phyloP scores from a whole-genome alignment of 1,284 basidiomycete genomes.

The Laetiporus sulphureus region DNA sequence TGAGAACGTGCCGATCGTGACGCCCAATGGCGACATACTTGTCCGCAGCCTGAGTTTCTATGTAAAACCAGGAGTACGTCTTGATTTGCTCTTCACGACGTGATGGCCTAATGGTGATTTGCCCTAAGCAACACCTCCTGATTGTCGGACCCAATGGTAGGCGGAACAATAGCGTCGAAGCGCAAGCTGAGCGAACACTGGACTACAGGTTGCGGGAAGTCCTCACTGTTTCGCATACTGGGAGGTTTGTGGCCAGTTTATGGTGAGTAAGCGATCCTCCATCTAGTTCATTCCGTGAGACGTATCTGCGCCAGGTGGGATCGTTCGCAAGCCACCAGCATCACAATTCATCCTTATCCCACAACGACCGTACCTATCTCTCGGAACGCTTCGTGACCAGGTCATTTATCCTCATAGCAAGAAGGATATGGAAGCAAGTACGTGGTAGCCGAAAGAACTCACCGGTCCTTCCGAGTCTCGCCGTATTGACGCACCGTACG shows the following conservation, averaged over 20 bases:
- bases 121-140: conserved; percentile 72
- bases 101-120: not conserved
- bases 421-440: conserved; percentile 67
- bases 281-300: not conserved
- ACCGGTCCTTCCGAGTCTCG: too few relatives aligned
- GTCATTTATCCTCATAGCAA: conserved; percentile 84
- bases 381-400: conserved; percentile 93
- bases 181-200: conserved; percentile 1
- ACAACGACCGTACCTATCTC: conserved; percentile 89
- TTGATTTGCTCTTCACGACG: conserved; percentile 3
- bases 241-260: conserved; percentile 98
- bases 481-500: too few relatives aligned
- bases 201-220: conserved; percentile 83
- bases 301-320: conserved; percentile 69
- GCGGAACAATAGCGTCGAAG: conserved; percentile 4
- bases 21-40: conserved; percentile 92
- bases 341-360: conserved; percentile 93
- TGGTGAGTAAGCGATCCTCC: conserved; percentile 33
- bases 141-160: conserved; percentile 89
- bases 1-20: conserved; percentile 91
- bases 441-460: too few relatives aligned
- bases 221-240: conserved; percentile 88
- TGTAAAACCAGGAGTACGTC: conserved; percentile 81
- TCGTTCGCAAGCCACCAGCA: conserved; percentile 89
- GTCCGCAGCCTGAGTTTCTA: conserved; percentile 82